Conservation (phyloP, 257 asterid species). For the Solanum piurae region DNA sequence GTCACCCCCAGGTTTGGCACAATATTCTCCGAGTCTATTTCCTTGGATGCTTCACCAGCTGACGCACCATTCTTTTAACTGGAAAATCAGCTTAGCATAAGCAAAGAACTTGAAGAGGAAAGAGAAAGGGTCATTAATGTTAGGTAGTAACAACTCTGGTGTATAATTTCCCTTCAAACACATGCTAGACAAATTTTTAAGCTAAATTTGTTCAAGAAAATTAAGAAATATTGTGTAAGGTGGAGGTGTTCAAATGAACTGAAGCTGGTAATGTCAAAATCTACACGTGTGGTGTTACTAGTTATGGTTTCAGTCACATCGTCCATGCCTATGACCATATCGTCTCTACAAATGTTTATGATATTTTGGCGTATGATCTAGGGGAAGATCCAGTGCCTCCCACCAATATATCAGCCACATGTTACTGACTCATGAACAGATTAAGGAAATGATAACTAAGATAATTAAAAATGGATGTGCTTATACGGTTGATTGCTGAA, state of each 20-base stretch:
- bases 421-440: constrained; percentile 64
- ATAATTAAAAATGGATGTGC: constrained; percentile 39
- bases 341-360: neutral
- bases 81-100: neutral
- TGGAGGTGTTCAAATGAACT: neutral
- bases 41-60: constrained; percentile 11
- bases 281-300: neutral
- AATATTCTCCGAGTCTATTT: constrained; percentile 9
- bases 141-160: neutral
- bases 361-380: constrained; percentile 32
- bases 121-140: neutral
- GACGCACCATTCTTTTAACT: constrained; percentile 12
- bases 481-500: neutral
- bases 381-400: constrained; percentile 68
- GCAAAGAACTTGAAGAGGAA: neutral
- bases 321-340: neutral
- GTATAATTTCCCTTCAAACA: neutral
- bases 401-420: constrained; percentile 72
- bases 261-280: neutral
- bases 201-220: neutral
- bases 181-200: neutral
- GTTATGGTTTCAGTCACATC: neutral
- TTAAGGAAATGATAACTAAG: constrained; percentile 70
- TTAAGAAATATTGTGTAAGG: neutral
- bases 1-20: constrained; percentile 1